Evolutionary conservation across 2,329 filamentous ascomycete genomes (phyloP).

Genomic region (Lachnellula subtilissima): DNA sequence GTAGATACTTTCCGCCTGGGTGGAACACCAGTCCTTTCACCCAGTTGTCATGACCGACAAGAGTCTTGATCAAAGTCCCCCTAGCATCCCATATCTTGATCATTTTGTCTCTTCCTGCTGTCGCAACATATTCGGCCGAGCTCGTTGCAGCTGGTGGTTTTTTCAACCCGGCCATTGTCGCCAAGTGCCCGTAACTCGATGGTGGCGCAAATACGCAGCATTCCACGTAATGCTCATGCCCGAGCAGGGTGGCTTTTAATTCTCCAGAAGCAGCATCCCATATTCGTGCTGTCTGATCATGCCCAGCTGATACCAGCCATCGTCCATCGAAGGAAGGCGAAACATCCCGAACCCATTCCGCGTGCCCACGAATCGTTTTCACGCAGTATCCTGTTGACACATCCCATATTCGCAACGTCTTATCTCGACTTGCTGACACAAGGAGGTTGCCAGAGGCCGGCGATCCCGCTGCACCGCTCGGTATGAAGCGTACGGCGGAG

Average conservation of each 20-base stretch:
- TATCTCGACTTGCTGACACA: slow-evolving; percentile 81
- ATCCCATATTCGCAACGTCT: slow-evolving; percentile 85
- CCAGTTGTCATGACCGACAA: slow-evolving; percentile 93
- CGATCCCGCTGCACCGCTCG: slow-evolving; percentile 72
- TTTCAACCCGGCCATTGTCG: slow-evolving; percentile 74
- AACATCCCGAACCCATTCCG: slow-evolving; percentile 88
- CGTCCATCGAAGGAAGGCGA: slow-evolving; percentile 76
- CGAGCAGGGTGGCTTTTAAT: slow-evolving; percentile 72
- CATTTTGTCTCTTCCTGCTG: slow-evolving; percentile 82
- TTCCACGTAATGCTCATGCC: slow-evolving; percentile 81
- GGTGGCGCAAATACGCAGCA: slow-evolving; percentile 85
- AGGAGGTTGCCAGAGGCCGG: slow-evolving; percentile 79
- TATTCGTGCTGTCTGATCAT: slow-evolving; percentile 74
- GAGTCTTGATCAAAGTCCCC: slow-evolving; percentile 77
- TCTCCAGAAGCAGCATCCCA: slow-evolving; percentile 79
- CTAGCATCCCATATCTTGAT: slow-evolving; percentile 86
- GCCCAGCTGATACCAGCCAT: slow-evolving; percentile 76
- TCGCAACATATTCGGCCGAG: slow-evolving; percentile 83
- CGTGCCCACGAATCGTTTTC: slow-evolving; percentile 81
- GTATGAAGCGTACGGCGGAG: slow-evolving; percentile 82
- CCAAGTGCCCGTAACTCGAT: slow-evolving; percentile 70
- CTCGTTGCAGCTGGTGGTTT: slow-evolving; percentile 70
- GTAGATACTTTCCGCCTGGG: slow-evolving; percentile 82
- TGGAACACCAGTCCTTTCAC: slow-evolving; percentile 82
- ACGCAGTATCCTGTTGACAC: slow-evolving; percentile 89